A percentile compares a stretch with the other conserved stretches of the same genome.
Evolutionary conservation across 768 basidiomycete genomes (phyloP).

Genomic region (Trametes meyenii): DNA sequence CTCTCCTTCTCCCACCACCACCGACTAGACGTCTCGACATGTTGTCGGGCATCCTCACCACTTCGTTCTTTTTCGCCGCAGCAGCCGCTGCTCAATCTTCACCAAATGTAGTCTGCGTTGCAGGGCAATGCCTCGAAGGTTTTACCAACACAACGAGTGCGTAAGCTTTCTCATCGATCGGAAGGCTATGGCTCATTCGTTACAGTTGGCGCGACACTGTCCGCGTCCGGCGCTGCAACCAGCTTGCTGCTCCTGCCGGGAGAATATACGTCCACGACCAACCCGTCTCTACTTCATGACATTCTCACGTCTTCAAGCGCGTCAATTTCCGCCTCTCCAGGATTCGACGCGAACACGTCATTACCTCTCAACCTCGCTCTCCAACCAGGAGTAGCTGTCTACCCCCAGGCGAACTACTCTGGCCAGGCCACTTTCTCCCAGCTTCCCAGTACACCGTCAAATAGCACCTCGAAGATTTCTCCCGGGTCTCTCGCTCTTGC

Average conservation of each 20-base stretch:
- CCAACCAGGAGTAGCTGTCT: conserved; percentile 68
- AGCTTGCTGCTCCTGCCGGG: conserved; percentile 72
- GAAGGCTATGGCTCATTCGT: conserved; percentile 10
- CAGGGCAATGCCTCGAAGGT: conserved; percentile 87
- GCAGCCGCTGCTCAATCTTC: conserved; percentile 50
- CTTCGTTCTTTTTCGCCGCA: conserved; percentile 41
- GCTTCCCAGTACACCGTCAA: conserved; percentile 51
- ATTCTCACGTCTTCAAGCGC: conserved; percentile 67
- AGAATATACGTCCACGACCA: conserved; percentile 71
- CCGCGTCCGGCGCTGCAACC: conserved; percentile 53
- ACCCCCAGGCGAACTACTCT: conserved; percentile 61
- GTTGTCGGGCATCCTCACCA: conserved; percentile 43
- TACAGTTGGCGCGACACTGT: conserved; percentile 71
- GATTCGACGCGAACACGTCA: conserved; percentile 62
- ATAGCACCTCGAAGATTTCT: conserved; percentile 36
- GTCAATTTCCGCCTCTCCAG: conserved; percentile 57
- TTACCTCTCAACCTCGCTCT: conserved; percentile 72
- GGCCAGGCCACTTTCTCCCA: conserved; percentile 62
- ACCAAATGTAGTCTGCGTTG: conserved; percentile 75
- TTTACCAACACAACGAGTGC: conserved; percentile 68
- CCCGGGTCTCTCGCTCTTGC: conserved; percentile 71
- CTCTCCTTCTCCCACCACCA: conserved; percentile 18
- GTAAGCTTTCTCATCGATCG: conserved; percentile 38
- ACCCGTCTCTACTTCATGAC: conserved; percentile 71
- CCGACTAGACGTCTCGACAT: conserved; percentile 36